Conservation (phyloP, 2,329 filamentous ascomycete species). For the Aureobasidium namibiae region DNA sequence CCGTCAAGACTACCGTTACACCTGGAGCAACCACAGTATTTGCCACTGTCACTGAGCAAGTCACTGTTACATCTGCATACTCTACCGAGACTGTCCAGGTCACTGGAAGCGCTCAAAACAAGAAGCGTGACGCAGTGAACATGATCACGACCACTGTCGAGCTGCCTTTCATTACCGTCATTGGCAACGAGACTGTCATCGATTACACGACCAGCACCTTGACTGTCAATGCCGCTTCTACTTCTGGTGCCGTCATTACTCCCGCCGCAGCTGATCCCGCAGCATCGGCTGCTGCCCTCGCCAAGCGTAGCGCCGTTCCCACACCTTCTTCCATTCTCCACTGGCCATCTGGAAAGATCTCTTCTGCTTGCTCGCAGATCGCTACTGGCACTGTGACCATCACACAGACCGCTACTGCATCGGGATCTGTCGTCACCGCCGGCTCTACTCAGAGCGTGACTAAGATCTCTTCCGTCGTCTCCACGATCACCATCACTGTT, state of each 20-base stretch:
- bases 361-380: conserved; percentile 12
- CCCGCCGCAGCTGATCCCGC: not conserved
- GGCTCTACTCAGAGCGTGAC: not conserved
- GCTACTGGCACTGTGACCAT: conserved; percentile 12
- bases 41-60: not conserved
- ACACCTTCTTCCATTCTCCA: conserved; percentile 7
- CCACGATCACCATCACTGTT: not conserved
- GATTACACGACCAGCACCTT: not conserved
- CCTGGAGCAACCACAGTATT: not conserved
- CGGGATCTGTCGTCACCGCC: not conserved
- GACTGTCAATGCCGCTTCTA: conserved; percentile 1
- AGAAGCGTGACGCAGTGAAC: not conserved
- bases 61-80: not conserved
- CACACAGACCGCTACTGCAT: not conserved
- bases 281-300: not conserved
- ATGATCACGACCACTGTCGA: conserved; percentile 3
- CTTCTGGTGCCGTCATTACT: not conserved
- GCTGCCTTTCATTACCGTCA: conserved; percentile 5
- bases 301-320: not conserved
- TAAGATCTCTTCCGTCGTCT: not conserved
- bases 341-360: conserved; percentile 13
- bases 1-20: not conserved
- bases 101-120: not conserved
- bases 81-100: not conserved
- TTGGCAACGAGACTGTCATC: not conserved